phyloP scores from a whole-genome alignment of 1,284 basidiomycete genomes.

The Sanghuangporus weigelae region DNA sequence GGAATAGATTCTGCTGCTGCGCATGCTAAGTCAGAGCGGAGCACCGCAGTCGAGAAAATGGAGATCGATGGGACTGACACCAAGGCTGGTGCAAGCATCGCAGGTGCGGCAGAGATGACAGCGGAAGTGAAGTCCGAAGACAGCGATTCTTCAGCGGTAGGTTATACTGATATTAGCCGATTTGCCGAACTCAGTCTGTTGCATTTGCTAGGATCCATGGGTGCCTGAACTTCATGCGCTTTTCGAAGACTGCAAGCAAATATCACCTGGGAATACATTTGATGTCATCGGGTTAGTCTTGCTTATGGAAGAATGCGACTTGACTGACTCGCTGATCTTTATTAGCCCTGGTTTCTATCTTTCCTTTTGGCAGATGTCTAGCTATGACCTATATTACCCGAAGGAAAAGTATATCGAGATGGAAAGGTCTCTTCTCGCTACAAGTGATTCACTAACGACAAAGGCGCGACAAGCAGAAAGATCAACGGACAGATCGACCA shows the following conservation, averaged over 20 bases:
- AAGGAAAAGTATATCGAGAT: constrained; percentile 66
- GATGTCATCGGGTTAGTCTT: constrained; percentile 65
- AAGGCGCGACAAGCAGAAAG: constrained; percentile 56
- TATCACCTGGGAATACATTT: constrained; percentile 58
- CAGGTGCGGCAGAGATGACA: not conserved
- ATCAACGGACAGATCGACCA: constrained; percentile 29
- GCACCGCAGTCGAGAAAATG: constrained; percentile 40
- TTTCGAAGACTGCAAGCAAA: constrained; percentile 65
- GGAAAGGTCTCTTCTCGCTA: constrained; percentile 45
- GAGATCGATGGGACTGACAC: constrained; percentile 38
- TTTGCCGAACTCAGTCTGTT: not conserved
- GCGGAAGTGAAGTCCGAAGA: constrained; percentile 7
- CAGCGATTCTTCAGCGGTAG: constrained; percentile 10
- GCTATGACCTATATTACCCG: constrained; percentile 81
- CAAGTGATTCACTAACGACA: constrained; percentile 59
- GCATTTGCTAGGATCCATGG: constrained; percentile 52
- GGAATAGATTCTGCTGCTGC: constrained; percentile 37
- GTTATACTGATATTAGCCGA: not conserved
- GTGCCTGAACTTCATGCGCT: constrained; percentile 61
- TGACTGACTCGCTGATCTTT: constrained; percentile 7
- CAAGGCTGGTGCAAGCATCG: constrained; percentile 37
- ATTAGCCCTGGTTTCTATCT: constrained; percentile 82
- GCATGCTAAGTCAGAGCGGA: constrained; percentile 35
- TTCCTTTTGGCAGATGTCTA: constrained; percentile 92
- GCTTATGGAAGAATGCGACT: not conserved